phyloP scores from a whole-genome alignment of 805 yeast species.

The Cyberlindnera xishuangbannaensis region DNA sequence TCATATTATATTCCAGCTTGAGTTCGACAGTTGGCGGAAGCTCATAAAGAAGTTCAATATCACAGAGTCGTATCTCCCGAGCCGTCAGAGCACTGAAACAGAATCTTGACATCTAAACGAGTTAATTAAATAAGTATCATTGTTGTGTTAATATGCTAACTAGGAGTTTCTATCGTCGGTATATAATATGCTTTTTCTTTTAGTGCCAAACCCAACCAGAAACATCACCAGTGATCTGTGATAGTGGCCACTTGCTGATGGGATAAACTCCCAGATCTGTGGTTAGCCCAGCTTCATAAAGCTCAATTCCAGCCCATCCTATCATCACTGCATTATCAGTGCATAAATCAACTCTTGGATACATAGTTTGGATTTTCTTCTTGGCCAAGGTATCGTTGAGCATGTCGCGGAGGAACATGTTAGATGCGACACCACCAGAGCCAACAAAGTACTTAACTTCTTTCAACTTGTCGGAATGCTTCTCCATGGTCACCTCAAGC shows the following conservation, averaged over 20 bases:
- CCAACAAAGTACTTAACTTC: slow-evolving; percentile 57
- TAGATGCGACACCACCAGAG: slow-evolving; percentile 95
- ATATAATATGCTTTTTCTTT: no score
- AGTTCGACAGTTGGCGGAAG: slow-evolving; percentile 57
- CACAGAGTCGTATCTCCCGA: slow-evolving; percentile 45
- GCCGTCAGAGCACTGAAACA: slow-evolving; percentile 1
- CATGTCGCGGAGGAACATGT: slow-evolving; percentile 46
- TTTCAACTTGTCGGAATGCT: slow-evolving; percentile 35
- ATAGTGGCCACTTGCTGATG: slow-evolving; percentile 76
- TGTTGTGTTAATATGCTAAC: no score
- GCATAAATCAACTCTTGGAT: slow-evolving; percentile 69
- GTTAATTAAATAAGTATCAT: no score
- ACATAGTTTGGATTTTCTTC: slow-evolving; percentile 40
- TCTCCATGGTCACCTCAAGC: slow-evolving; percentile 42
- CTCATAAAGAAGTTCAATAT: slow-evolving; percentile 52
- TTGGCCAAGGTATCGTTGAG: slow-evolving; percentile 34
- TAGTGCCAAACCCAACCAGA: no score
- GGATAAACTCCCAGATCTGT: slow-evolving; percentile 58
- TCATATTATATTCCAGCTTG: slow-evolving; percentile 72
- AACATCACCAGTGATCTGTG: slow-evolving; percentile 34
- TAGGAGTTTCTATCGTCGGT: no score
- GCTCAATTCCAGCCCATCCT: slow-evolving; percentile 94
- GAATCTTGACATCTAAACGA: not conserved
- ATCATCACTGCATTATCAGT: slow-evolving; percentile 97
- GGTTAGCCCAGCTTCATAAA: slow-evolving; percentile 46